Base-by-base conservation (phyloP, 163 green algal genomes). In the Scenedesmus sp. region DNA sequence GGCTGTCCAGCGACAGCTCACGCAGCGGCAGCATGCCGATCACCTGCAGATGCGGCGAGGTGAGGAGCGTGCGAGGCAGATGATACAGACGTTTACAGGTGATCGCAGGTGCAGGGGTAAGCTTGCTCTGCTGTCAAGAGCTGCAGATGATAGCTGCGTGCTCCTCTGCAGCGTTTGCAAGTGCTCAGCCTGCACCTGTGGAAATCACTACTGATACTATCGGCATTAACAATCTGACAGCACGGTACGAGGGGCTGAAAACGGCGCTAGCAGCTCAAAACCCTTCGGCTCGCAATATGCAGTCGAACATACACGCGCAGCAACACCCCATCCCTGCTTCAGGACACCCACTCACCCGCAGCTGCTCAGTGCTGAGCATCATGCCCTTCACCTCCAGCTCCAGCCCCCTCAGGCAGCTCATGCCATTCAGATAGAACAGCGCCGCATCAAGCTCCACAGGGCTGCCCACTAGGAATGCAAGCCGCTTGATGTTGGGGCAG, bases 1-100 rank as follows among this genome's bases (percentile, higher is more conserved):
- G 95, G 88, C 93, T 96, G 93, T 97, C 94, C 12, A 97, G 91
- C 0, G 93, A 86, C 87, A 97, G 91, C 92, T 97, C 95, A 6
- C 90, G 85, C 88, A 97, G 88, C 1, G 93, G 93, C 84, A 97
- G 93, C 90, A 95, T 91, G 66, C 96, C 95, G 26, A 95, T 57
- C 77, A 93, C 82, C 90, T 91, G 64, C 70, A 55, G 23, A 9
- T 10, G 16, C n/a, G 2, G 5, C 2, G 26, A 34, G 10, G 46
- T 26, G 20, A 34, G 70, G 20, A 0, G 70, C 13, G 2, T 0
- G 20, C 0, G 70, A 9, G 70, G 70, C 70, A 26, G 70, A 46
- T 46, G 34, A 46, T 46, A 46, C 34, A 46, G 34, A 46, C 34
- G 34, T 46, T 46, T 46, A 46, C 0, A 46, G 0, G 34, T 46